Percentiles rank a stretch among this genome's conserved stretches.
These are phyloP conservation scores for Capsicum baccatum DNA, from an alignment of 257 asterid species.

Conservation along the genomic window DNA sequence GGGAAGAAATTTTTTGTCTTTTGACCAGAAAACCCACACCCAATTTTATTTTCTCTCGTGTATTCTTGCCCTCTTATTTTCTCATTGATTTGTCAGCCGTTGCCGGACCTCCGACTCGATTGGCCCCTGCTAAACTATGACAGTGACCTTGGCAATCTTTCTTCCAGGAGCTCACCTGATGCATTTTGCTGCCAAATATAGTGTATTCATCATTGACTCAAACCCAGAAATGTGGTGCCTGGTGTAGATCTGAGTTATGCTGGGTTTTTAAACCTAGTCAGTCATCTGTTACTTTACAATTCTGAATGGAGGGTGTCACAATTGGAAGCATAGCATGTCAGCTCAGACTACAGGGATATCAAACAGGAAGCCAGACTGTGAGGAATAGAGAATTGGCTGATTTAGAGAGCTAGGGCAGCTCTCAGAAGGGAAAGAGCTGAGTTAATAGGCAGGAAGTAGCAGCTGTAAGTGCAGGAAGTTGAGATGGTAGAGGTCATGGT, in stretches of 20 bases:
- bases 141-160: background rate
- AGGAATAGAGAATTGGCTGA: constrained; percentile 15
- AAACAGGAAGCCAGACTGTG: background rate
- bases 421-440: constrained; percentile 4
- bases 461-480: background rate
- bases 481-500: constrained; percentile 18
- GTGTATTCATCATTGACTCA: background rate
- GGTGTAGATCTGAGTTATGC: constrained; percentile 6
- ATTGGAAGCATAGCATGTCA: constrained; percentile 16
- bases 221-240: background rate
- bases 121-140: background rate
- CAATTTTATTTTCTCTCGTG: background rate
- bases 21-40: background rate
- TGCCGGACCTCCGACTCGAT: background rate
- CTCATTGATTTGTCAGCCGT: background rate
- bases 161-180: constrained; percentile 9
- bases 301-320: constrained; percentile 20
- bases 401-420: background rate
- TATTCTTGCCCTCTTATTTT: background rate
- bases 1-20: background rate
- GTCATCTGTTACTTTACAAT: background rate
- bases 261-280: background rate
- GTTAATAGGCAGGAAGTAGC: background rate
- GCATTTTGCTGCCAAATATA: background rate
- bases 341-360: background rate